phyloP scores from a whole-genome alignment of 1,284 basidiomycete genomes.

The Microbotryomycetes sp. region DNA sequence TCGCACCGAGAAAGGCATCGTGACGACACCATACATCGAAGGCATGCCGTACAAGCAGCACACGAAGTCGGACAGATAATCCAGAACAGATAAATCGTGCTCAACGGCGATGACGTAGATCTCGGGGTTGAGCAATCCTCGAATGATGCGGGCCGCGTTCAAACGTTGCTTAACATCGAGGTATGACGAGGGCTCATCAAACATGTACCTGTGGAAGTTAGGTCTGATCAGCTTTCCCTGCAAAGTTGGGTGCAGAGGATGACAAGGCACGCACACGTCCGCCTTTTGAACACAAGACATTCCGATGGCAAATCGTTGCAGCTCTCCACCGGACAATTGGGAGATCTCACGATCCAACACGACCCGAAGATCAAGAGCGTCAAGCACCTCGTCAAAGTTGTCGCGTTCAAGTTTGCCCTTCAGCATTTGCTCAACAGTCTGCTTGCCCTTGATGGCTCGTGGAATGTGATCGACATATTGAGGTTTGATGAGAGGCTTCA shows the following conservation, averaged over 20 bases:
- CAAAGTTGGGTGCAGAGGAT: not conserved
- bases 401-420: conserved; percentile 72
- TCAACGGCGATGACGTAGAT: conserved; percentile 94
- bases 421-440: conserved; percentile 83
- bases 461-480: conserved; percentile 99
- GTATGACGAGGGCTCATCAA: conserved; percentile 95
- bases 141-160: conserved; percentile 91
- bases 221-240: not conserved
- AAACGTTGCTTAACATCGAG: conserved; percentile 91
- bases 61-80: conserved; percentile 94
- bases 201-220: conserved; percentile 68
- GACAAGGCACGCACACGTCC: conserved; percentile 63
- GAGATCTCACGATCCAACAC: conserved; percentile 74
- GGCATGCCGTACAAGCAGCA: conserved; percentile 96
- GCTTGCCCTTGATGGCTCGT: conserved; percentile 80
- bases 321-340: conserved; percentile 87
- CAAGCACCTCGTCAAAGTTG: conserved; percentile 73
- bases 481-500: conserved; percentile 95
- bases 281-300: conserved; percentile 87
- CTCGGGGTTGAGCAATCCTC: conserved; percentile 66
- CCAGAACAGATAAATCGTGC: conserved; percentile 92
- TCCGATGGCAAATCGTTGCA: conserved; percentile 91
- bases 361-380: conserved; percentile 75
- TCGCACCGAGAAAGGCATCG: conserved; percentile 91
- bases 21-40: conserved; percentile 94